These are phyloP conservation scores for Phytophthora meadii DNA, from an alignment of 352 stramenopile genomes.

Conservation along the genomic window DNA sequence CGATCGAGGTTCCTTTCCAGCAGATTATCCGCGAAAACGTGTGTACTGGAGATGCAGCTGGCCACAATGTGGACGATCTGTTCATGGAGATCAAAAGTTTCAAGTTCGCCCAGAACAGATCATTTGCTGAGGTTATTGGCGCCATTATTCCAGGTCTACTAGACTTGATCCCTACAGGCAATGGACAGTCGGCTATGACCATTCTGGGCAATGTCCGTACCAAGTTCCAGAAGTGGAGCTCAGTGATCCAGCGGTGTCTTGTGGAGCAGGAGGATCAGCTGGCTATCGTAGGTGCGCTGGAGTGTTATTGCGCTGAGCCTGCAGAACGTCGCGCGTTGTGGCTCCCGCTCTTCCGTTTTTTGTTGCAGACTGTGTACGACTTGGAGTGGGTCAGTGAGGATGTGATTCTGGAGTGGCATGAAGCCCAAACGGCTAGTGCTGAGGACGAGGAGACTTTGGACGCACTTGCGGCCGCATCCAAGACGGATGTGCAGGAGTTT, in stretches of 20 bases:
- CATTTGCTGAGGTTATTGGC: conserved; percentile 80
- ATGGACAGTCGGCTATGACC: conserved; percentile 54
- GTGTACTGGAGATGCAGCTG: conserved; percentile 71
- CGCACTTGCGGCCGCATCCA: conserved; percentile 44
- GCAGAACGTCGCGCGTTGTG: conserved; percentile 60
- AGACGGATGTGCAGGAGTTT: conserved; percentile 92
- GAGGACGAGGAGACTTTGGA: conserved; percentile 18
- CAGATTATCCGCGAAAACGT: conserved; percentile 88
- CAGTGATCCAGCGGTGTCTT: conserved; percentile 91
- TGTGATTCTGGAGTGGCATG: conserved; percentile 92
- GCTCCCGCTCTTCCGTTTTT: conserved; percentile 91
- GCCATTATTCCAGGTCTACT: conserved; percentile 79
- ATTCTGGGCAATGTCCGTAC: conserved; percentile 84
- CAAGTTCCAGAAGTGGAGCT: conserved; percentile 91
- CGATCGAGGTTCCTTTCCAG: conserved; percentile 66
- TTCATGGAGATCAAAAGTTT: conserved; percentile 95
- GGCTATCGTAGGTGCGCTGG: conserved; percentile 65
- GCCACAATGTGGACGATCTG: conserved; percentile 89
- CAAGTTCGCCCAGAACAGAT: conserved; percentile 93
- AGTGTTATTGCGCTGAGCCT: conserved; percentile 56
- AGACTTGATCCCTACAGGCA: conserved; percentile 64
- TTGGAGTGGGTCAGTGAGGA: conserved; percentile 94
- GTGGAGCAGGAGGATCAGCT: conserved; percentile 78
- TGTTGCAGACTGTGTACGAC: conserved; percentile 95
- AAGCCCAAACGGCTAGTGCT: conserved; percentile 21